phyloP scores from a whole-genome alignment of 495 filamentous ascomycete genomes.

The Hypomontagnella monticulosa region DNA sequence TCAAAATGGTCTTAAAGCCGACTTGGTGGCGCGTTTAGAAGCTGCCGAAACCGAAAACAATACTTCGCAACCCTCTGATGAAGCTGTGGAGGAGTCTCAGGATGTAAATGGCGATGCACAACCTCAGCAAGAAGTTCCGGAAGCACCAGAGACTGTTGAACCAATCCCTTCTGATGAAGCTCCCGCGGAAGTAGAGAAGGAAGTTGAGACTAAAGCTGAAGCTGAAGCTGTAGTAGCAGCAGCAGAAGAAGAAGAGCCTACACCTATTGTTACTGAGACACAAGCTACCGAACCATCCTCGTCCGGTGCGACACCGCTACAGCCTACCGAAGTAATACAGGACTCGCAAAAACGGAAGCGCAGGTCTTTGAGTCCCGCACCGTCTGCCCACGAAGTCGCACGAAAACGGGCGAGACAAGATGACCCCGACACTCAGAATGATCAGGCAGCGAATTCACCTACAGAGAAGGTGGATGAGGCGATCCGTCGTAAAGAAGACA shows the following conservation, averaged over 20 bases:
- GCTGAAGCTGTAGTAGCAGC: no score
- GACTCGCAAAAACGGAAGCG: conserved; percentile 79
- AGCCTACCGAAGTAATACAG: conserved; percentile 56
- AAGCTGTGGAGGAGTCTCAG: conserved; percentile 19
- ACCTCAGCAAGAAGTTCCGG: conserved; percentile 26
- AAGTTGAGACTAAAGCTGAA: conserved; percentile 23
- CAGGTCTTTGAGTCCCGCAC: conserved; percentile 73
- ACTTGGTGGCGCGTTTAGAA: conserved; percentile 64
- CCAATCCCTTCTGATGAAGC: conserved; percentile 22
- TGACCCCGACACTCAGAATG: conserved; percentile 31
- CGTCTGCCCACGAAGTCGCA: conserved; percentile 55
- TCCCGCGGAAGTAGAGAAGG: conserved; percentile 21
- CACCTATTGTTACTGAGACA: conserved; percentile 20
- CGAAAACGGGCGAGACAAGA: conserved; percentile 56
- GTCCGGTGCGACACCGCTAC: conserved; percentile 32
- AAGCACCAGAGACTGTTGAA: conserved; percentile 31
- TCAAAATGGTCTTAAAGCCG: conserved; percentile 65
- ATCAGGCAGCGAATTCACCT: not conserved
- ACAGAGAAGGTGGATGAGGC: conserved; percentile 8
- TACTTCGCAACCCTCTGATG: conserved; percentile 21
- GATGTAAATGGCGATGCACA: conserved; percentile 16
- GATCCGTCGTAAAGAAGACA: conserved; percentile 2
- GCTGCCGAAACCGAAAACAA: conserved; percentile 41
- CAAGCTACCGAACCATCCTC: conserved; percentile 15
- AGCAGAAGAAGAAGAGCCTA: conserved; percentile 8